Conservation (phyloP, 139 green algal genomes). For the Asterochloris erici region DNA sequence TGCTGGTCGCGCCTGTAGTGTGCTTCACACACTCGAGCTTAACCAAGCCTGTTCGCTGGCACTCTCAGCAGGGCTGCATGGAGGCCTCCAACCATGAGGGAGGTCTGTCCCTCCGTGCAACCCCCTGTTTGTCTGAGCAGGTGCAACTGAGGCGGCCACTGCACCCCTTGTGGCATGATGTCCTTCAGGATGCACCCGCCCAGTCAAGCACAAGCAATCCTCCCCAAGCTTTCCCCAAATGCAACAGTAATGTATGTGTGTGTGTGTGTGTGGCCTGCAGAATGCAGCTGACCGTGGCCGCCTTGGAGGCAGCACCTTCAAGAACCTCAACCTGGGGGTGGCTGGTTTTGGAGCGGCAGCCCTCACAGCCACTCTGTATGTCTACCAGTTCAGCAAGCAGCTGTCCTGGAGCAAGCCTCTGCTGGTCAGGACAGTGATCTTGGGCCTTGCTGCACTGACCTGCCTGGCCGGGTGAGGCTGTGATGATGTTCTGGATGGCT, state of each 20-base stretch:
- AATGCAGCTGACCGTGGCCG: slow-evolving; percentile 6
- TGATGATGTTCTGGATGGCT: no score
- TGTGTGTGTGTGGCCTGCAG: slow-evolving; percentile 6
- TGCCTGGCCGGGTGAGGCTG: no score
- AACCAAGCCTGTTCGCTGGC: neutral
- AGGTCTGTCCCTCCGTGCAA: slow-evolving; percentile 2
- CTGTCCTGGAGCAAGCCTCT: no score
- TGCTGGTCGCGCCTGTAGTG: neutral
- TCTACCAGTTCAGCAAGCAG: no score
- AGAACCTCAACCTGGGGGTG: slow-evolving; percentile 14
- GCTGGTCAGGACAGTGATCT: no score
- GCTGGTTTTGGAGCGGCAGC: neutral
- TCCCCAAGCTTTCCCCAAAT: neutral
- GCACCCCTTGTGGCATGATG: neutral
- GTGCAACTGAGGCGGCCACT: neutral
- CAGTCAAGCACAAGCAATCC: neutral
- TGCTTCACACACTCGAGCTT: neutral
- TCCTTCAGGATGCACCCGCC: neutral
- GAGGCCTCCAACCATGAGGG: neutral
- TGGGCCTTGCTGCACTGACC: no score
- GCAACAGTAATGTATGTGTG: neutral
- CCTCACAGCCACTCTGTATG: no score
- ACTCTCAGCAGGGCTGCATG: neutral
- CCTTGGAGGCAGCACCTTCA: slow-evolving; percentile 3
- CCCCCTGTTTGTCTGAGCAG: slow-evolving; percentile 1